Conservation (phyloP, 495 filamentous ascomycete genomes). For the Lentithecium fluviatile region DNA sequence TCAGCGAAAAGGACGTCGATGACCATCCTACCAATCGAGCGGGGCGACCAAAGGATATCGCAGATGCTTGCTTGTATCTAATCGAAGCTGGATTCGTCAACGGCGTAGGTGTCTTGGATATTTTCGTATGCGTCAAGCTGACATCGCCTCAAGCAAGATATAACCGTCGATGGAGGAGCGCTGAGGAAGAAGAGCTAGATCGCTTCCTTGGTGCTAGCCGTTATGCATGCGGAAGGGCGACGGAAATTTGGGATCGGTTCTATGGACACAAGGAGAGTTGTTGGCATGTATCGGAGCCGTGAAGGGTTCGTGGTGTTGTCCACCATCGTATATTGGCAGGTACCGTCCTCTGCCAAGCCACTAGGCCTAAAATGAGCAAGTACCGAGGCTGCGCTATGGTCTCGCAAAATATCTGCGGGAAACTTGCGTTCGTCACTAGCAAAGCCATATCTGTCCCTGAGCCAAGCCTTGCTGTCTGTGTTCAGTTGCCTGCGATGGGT, state of each 20-base stretch:
- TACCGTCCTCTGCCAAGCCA: neutral
- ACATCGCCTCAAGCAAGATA: slow-evolving; percentile 22
- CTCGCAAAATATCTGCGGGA: too few species aligned
- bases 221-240: neutral
- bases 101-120: slow-evolving; percentile 10
- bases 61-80: slow-evolving; percentile 34
- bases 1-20: slow-evolving; percentile 31
- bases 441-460: too few species aligned
- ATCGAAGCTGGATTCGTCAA: slow-evolving; percentile 35
- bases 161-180: slow-evolving; percentile 35
- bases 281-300: too few species aligned
- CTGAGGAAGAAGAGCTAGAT: slow-evolving; percentile 32
- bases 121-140: neutral
- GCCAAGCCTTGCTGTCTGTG: too few species aligned
- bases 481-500: neutral
- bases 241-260: too few species aligned
- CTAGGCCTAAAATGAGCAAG: neutral
- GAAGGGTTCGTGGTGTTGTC: too few species aligned
- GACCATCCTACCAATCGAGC: slow-evolving; percentile 36
- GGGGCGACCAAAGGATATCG: slow-evolving; percentile 32
- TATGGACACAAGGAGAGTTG: too few species aligned
- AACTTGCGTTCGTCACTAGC: too few species aligned
- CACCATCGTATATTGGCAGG: too few species aligned
- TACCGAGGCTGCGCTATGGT: too few species aligned
- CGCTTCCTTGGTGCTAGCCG: neutral